Evolutionary conservation across 2,329 filamentous ascomycete genomes (phyloP).

Genomic region (Diaporthe aspalathi): DNA sequence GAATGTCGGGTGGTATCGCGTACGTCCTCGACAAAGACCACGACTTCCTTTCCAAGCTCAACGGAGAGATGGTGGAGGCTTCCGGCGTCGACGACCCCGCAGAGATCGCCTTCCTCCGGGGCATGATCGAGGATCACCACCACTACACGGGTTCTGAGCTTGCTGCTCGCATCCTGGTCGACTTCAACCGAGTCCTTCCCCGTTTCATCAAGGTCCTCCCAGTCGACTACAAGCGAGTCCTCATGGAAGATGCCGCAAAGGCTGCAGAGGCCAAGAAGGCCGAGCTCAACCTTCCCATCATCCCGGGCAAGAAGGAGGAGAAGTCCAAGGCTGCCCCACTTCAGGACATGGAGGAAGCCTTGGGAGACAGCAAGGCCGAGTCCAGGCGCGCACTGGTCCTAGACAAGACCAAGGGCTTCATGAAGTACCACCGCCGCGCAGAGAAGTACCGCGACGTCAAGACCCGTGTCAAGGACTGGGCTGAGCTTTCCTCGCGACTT

Average conservation of each 20-base stretch:
- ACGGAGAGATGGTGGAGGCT: slow-evolving; percentile 97
- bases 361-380: slow-evolving; percentile 84
- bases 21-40: slow-evolving; percentile 91
- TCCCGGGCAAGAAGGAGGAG: slow-evolving; percentile 75
- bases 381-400: slow-evolving; percentile 93
- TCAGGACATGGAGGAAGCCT: slow-evolving; percentile 89
- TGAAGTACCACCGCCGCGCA: slow-evolving; percentile 92
- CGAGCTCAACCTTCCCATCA: slow-evolving; percentile 82
- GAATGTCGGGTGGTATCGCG: slow-evolving; percentile 98
- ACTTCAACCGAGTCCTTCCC: slow-evolving; percentile 90
- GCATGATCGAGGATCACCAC: slow-evolving; percentile 95
- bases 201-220: slow-evolving; percentile 95
- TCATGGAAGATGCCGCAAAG: slow-evolving; percentile 87
- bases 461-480: slow-evolving; percentile 91
- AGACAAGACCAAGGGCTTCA: slow-evolving; percentile 98
- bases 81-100: slow-evolving; percentile 83
- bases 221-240: slow-evolving; percentile 94
- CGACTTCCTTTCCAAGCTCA: slow-evolving; percentile 93
- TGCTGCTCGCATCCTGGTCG: slow-evolving; percentile 90
- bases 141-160: slow-evolving; percentile 98
- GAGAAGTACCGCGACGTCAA: slow-evolving; percentile 93
- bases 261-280: slow-evolving; percentile 86
- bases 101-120: slow-evolving; percentile 90
- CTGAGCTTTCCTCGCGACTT: slow-evolving; percentile 86
- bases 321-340: slow-evolving; percentile 81